Evolutionary conservation across 371 early-diverging fungal genomes (phyloP).

Genomic region (Choanephora cucurbitarum): DNA sequence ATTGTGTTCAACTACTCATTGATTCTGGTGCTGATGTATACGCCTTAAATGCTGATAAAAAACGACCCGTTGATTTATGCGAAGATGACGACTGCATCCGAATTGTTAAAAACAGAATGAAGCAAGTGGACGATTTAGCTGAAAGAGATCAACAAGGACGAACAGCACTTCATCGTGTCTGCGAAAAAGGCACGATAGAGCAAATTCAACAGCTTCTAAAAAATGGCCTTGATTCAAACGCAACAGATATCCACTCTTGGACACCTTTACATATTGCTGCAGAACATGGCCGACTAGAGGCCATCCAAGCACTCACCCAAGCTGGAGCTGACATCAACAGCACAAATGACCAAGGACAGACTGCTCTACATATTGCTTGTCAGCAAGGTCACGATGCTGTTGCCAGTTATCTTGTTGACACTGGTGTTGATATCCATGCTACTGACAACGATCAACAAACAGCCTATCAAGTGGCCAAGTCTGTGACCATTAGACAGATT

Average conservation of each 20-base stretch:
- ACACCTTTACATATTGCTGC: conserved; percentile 87
- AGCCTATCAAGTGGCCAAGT: conserved; percentile 56
- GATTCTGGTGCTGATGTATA: conserved; percentile 57
- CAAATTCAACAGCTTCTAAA: conserved; percentile 28
- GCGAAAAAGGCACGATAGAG: conserved; percentile 29
- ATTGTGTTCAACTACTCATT: conserved; percentile 57
- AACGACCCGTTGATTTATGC: conserved; percentile 55
- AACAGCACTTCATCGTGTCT: conserved; percentile 41
- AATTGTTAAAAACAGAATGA: conserved; percentile 33
- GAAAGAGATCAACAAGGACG: conserved; percentile 32
- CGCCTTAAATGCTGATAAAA: conserved; percentile 53
- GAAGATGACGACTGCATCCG: conserved; percentile 34
- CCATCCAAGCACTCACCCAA: conserved; percentile 65
- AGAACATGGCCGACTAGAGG: conserved; percentile 60
- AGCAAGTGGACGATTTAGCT: conserved; percentile 36
- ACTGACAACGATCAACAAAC: conserved; percentile 55
- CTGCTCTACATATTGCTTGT: conserved; percentile 56
- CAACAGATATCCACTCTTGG: conserved; percentile 63
- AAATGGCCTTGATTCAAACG: conserved; percentile 79
- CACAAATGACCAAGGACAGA: conserved; percentile 49
- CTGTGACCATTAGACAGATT: conserved; percentile 25
- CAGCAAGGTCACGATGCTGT: conserved; percentile 54
- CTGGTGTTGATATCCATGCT: conserved; percentile 64
- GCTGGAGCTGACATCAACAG: conserved; percentile 74
- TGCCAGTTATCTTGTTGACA: conserved; percentile 61